Evolutionary conservation across 2,329 filamentous ascomycete species (phyloP).

Genomic region (Zasmidium cellare): DNA sequence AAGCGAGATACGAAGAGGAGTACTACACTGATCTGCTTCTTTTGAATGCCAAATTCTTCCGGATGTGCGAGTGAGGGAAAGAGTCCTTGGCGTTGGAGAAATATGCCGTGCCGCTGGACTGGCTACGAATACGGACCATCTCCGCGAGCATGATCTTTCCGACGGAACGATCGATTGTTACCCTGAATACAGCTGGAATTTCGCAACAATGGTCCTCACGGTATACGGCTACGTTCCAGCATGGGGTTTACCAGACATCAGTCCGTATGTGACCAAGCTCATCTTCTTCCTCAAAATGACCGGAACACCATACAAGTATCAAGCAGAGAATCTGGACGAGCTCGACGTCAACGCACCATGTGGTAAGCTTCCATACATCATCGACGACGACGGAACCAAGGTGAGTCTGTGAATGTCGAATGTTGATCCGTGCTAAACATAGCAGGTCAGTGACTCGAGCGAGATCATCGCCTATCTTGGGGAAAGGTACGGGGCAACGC

Average conservation of each 20-base stretch:
- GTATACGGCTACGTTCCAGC: slow-evolving; percentile 15
- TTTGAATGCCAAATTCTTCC: no score
- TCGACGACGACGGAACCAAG: slow-evolving; percentile 14
- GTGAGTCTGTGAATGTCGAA: neutral
- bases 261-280: slow-evolving; percentile 12
- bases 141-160: no score
- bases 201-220: slow-evolving; percentile 10
- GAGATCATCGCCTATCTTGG: slow-evolving; percentile 8
- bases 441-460: slow-evolving; percentile 10
- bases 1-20: no score
- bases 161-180: no score
- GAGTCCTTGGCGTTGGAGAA: no score
- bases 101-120: no score
- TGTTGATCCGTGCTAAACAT: neutral
- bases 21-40: no score
- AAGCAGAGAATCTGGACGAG: slow-evolving; percentile 3
- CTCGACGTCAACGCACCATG: slow-evolving; percentile 8
- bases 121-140: no score
- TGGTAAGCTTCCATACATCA: slow-evolving; percentile 12
- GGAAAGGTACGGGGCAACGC: slow-evolving; percentile 4
- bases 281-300: slow-evolving; percentile 14
- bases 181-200: no score
- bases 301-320: slow-evolving; percentile 9
- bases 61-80: no score
- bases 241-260: slow-evolving; percentile 14